Conservation (phyloP, 805 yeast species). For the Pichia thaimueangensis region DNA sequence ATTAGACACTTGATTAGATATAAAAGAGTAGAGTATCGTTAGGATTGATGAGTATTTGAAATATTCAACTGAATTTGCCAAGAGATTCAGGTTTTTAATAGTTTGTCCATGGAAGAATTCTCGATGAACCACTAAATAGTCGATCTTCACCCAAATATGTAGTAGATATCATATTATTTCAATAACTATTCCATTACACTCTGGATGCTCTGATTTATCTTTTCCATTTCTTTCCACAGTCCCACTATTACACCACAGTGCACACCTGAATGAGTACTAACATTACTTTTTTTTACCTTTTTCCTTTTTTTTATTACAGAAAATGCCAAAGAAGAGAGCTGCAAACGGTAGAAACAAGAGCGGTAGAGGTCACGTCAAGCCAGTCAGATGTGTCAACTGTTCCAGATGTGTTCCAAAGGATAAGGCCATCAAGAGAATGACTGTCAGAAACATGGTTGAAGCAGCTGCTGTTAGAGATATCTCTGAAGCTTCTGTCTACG, state of each 20-base stretch:
- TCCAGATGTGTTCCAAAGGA: slow-evolving; percentile 99
- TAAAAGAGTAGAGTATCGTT: too few species aligned
- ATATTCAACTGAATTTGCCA: too few species aligned
- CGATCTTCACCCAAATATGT: too few species aligned
- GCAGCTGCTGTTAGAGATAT: slow-evolving; percentile 99
- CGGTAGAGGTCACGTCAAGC: slow-evolving; percentile 99
- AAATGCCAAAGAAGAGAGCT: slow-evolving; percentile 99
- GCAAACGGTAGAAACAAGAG: slow-evolving; percentile 99
- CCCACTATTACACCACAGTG: not conserved
- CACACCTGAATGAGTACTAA: not conserved
- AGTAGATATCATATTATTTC: too few species aligned
- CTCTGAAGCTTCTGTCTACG: slow-evolving; percentile 98
- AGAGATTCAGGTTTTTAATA: too few species aligned
- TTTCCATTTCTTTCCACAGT: too few species aligned
- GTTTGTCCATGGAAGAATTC: too few species aligned
- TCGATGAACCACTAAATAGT: too few species aligned
- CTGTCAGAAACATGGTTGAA: slow-evolving; percentile 99
- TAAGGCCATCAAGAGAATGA: slow-evolving; percentile 99
- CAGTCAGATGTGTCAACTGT: slow-evolving; percentile 99
- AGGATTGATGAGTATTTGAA: too few species aligned
- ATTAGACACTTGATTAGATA: too few species aligned
- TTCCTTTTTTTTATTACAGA: slow-evolving; percentile 28
- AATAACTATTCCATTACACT: too few species aligned
- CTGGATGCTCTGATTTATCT: too few species aligned
- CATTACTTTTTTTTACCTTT: not conserved